phyloP scores from a whole-genome alignment of 805 yeast species.

The Nakazawaea wyomingensis region DNA sequence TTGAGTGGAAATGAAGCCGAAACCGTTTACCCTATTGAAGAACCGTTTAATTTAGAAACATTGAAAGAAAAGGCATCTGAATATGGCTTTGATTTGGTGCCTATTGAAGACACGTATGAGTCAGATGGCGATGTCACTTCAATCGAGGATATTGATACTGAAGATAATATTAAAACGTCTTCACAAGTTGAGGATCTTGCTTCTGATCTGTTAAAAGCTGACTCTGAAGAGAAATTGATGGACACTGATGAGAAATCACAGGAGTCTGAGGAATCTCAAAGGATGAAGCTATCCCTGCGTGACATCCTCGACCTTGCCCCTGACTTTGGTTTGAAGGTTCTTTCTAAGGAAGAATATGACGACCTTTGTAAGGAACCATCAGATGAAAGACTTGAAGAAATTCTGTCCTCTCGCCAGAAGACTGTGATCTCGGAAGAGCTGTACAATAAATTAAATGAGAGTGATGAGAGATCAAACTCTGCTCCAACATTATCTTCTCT shows the following conservation, averaged over 20 bases:
- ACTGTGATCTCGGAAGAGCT: slow-evolving; percentile 8
- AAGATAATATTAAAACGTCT: background rate
- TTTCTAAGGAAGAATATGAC: slow-evolving; percentile 28
- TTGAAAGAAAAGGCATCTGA: slow-evolving; percentile 28
- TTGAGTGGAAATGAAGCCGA: slow-evolving; percentile 12
- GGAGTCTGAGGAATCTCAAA: too few relatives aligned
- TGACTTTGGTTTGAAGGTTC: slow-evolving; percentile 28
- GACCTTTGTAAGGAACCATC: slow-evolving; percentile 16
- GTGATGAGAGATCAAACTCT: background rate
- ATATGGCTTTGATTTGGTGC: slow-evolving; percentile 30
- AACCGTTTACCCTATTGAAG: slow-evolving; percentile 10
- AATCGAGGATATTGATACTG: slow-evolving; percentile 17
- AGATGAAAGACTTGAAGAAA: slow-evolving; percentile 10
- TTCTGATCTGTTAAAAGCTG: background rate
- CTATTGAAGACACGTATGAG: slow-evolving; percentile 19
- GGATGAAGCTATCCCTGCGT: too few relatives aligned
- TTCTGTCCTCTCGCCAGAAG: slow-evolving; percentile 11
- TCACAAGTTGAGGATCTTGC: background rate
- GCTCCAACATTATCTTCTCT: background rate
- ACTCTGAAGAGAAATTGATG: too few relatives aligned
- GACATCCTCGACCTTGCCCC: slow-evolving; percentile 22
- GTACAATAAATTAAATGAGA: background rate
- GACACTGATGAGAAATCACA: too few relatives aligned
- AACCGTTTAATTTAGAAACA: slow-evolving; percentile 24
- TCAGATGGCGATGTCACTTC: slow-evolving; percentile 18